Base-by-base conservation (phyloP, 352 stramenopile genomes). In the Blastocystis hominis region DNA sequence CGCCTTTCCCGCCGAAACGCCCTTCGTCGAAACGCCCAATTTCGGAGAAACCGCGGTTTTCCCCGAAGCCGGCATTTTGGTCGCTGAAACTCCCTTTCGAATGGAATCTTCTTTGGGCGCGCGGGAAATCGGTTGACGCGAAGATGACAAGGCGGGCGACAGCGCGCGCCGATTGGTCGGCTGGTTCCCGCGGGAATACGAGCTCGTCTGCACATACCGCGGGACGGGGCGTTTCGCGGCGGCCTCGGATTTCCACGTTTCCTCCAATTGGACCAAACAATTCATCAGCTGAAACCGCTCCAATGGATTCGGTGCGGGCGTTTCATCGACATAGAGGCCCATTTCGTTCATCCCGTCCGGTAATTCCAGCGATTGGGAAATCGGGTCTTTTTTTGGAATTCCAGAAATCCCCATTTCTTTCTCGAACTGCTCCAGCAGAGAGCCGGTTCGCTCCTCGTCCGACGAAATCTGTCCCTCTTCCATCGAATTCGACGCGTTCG, bases 221-320 rank as follows among this genome's bases (percentile, higher is more conserved):
- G 50, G 50, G n/a, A 20, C 50, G n/a, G 50, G 50, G n/a, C 50
- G 50, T 59, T 59, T 59, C 1, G 50, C 50, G 13, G 50, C 50
- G n/a, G 38, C 46, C 38, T 75, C 63, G 7, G 38, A 17, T 75
- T 75, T 75, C 63, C 63, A 75, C 24, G 30, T 30, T 56, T 80
- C 70, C 42, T 80, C 70, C 30, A 80, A 40, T 40, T 61, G n/a
- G n/a, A 80, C 70, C 17, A 80, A 40, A 15, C 17, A 15, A 3
- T 80, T 40, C 70, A 80, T 80, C 50, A 80, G 42, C 15, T 63
- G 47, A 56, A 80, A 80, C 34, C 42, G 13, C 7, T 54, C 70
- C 30, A 64, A 36, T 4, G 70, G 62, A 40, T 72, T 44, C 0
- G 20, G 59, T 68, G 15, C 44, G 15, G 68, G 68, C n/a, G 10